phyloP scores from a whole-genome alignment of 352 stramenopile genomes.

The Pythium oligandrum region DNA sequence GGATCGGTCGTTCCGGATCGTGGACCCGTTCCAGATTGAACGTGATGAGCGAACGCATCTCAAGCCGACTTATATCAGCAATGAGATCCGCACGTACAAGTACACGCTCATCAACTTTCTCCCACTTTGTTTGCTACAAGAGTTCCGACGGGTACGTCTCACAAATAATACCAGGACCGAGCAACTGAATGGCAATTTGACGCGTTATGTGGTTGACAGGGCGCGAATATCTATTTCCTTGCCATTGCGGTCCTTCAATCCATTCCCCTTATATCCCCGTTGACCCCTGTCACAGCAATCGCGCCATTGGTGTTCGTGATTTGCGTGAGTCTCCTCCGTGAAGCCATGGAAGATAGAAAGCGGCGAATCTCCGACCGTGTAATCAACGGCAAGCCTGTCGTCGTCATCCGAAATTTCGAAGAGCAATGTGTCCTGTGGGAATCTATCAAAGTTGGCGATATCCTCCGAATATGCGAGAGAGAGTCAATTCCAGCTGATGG shows the following conservation, averaged over 20 bases:
- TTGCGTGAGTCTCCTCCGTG: constrained; percentile 66
- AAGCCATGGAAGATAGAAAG: constrained; percentile 77
- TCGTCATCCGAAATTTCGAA: constrained; percentile 60
- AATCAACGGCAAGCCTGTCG: constrained; percentile 57
- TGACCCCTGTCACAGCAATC: constrained; percentile 71
- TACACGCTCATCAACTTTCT: constrained; percentile 85
- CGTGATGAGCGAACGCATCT: constrained; percentile 43
- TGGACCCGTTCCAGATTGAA: constrained; percentile 61
- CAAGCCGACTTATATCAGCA: constrained; percentile 59
- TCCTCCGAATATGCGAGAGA: constrained; percentile 80
- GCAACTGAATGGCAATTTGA: no score
- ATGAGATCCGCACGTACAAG: constrained; percentile 87
- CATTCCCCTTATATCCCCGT: constrained; percentile 68
- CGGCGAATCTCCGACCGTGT: constrained; percentile 42
- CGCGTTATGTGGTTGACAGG: constrained; percentile 50
- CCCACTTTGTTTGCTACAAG: constrained; percentile 59
- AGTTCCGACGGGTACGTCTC: constrained; percentile 74
- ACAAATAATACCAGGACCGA: no score
- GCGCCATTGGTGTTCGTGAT: constrained; percentile 80
- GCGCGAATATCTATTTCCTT: constrained; percentile 94
- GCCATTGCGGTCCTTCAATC: constrained; percentile 91
- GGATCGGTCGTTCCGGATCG: constrained; percentile 40
- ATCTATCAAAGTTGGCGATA: constrained; percentile 79
- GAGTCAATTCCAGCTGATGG: constrained; percentile 90
- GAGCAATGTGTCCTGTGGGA: constrained; percentile 59